Evolutionary conservation across 192 early-diverging fungal genomes (phyloP), one percentile per base, ranked within the genome.

Genomic region (Mortierella antarctica): DNA sequence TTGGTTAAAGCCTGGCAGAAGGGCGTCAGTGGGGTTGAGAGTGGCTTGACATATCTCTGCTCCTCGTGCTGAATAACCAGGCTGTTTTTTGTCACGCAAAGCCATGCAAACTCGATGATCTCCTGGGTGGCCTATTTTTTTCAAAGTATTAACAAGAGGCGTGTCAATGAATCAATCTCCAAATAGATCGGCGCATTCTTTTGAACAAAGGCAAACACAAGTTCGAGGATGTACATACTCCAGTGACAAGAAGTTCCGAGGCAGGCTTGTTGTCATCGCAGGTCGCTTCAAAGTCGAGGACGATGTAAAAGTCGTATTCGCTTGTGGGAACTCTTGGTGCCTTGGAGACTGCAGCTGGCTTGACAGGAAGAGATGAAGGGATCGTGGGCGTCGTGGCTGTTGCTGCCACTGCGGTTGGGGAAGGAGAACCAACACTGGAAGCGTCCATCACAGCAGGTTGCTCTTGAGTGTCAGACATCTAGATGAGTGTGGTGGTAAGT

Each of bases 261-360:
- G 91, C 88, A 41, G 87, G 80, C 52, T 85, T 86, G 67, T 88
- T 89, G 20, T 92, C 92, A 73, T 93, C 92, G 79, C 91, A 90
- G n/a, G 91, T 93, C 10, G 91, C 88, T 67, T 92, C 91, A 40
- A 90, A 74, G 65, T 90, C 82, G n/a, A 93, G 73, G n/a, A 91
- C 83, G 45, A 93, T 85, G 42, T 92, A 85, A 42, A 83, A 86
- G 67, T 92, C 87, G 65, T 78, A 78, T 13, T 78, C 74, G 50
- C 74, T 78, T 14, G 74, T 78, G 17, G 74, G 74, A 47, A 70
- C 50, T 21, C 59, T 70, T 39, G 74, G 74, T 53, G 74, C 74
- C 50, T 70, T 78, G 49, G 67, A 78, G 49, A 53, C 74, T 17
- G 74, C 55, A 2, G 49, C 46, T 15, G 72, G 72, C n/a, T 74